A percentile compares a stretch with the other conserved stretches of the same genome.
Conservation (phyloP, 345 rosid genomes). For the Ceriops tagal region DNA sequence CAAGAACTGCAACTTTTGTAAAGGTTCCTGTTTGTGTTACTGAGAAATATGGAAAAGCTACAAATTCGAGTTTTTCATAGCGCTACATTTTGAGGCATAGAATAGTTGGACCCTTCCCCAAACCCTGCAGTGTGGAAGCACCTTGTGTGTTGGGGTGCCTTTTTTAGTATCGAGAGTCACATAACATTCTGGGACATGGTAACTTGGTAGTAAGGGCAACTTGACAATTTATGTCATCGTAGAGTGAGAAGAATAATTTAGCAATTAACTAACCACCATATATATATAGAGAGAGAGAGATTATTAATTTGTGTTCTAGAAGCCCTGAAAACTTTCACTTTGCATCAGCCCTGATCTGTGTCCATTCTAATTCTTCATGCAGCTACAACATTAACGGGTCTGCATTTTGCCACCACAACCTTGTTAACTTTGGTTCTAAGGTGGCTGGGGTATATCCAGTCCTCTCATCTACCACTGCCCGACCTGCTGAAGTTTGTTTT, state of each 20-base stretch:
- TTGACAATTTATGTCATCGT: neutral
- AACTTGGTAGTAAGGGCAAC: neutral
- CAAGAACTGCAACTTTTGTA: too few species aligned
- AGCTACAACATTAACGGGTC: constrained; percentile 97
- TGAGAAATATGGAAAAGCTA: too few species aligned
- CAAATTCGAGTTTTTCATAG: too few species aligned
- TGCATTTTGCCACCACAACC: constrained; percentile 96
- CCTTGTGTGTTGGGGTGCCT: too few species aligned
- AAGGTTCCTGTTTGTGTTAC: too few species aligned
- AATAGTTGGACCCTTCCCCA: too few species aligned
- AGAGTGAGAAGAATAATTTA: neutral
- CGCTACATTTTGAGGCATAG: too few species aligned
- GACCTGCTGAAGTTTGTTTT: constrained; percentile 82
- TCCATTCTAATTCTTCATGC: constrained; percentile 32
- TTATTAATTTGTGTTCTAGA: neutral
- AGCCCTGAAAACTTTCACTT: neutral
- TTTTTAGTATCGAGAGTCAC: constrained; percentile 3
- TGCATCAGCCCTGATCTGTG: constrained; percentile 17
- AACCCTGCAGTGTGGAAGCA: too few species aligned
- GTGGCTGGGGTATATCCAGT: constrained; percentile 84
- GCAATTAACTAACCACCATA: neutral
- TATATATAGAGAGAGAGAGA: neutral
- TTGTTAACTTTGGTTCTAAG: constrained; percentile 63
- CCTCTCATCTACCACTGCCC: constrained; percentile 66
- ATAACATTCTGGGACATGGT: neutral